Evolutionary conservation across 2,329 filamentous ascomycete genomes (phyloP).

Genomic region (Zasmidium citrigriseum): DNA sequence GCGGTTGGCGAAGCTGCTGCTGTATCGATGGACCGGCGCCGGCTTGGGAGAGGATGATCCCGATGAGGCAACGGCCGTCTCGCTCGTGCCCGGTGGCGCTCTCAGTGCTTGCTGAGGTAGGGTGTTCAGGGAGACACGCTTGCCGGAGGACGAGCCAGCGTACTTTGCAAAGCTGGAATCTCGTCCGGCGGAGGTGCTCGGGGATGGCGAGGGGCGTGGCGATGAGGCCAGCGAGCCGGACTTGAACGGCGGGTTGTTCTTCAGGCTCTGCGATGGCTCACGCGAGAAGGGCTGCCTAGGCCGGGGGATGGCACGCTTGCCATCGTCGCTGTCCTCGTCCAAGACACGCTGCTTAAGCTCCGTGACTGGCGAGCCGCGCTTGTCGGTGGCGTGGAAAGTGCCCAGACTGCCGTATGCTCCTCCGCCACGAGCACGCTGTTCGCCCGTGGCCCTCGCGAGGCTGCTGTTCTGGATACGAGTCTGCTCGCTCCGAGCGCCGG

Average conservation of each 20-base stretch:
- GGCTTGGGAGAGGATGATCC: slow-evolving; percentile 77
- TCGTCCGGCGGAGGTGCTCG: slow-evolving; percentile 44
- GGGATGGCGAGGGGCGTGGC: slow-evolving; percentile 48
- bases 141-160: slow-evolving; percentile 38
- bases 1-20: slow-evolving; percentile 90
- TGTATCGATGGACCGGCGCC: slow-evolving; percentile 77
- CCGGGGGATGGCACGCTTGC: neutral
- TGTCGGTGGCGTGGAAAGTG: slow-evolving; percentile 33
- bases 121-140: slow-evolving; percentile 71
- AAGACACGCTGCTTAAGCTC: slow-evolving; percentile 28
- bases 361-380: slow-evolving; percentile 32
- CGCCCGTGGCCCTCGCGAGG: slow-evolving; percentile 18
- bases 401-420: slow-evolving; percentile 36
- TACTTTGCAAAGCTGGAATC: slow-evolving; percentile 17
- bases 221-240: slow-evolving; percentile 75
- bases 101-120: slow-evolving; percentile 74
- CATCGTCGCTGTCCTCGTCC: slow-evolving; percentile 22
- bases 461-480: slow-evolving; percentile 26
- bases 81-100: slow-evolving; percentile 63
- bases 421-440: slow-evolving; percentile 24
- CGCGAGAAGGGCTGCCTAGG: slow-evolving; percentile 7
- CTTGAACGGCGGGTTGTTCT: slow-evolving; percentile 96
- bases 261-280: slow-evolving; percentile 60
- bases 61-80: slow-evolving; percentile 64
- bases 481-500: slow-evolving; percentile 50